Conservation (phyloP, 768 basidiomycete species). For the Paxillus involutus region DNA sequence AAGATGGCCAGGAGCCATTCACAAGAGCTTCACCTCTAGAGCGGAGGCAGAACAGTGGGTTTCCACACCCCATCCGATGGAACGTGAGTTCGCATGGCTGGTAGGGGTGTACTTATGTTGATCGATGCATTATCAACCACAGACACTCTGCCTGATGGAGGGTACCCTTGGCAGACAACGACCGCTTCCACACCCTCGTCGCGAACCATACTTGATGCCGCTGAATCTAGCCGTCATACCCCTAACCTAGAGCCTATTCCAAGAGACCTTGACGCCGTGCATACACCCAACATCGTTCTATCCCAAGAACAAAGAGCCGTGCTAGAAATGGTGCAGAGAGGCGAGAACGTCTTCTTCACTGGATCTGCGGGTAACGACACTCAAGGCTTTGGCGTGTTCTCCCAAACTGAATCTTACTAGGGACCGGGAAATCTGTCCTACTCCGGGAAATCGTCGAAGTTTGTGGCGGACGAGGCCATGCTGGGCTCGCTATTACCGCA, state of each 20-base stretch:
- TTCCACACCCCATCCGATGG: constrained; percentile 2
- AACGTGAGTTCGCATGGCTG: constrained; percentile 17
- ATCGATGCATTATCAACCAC: not conserved
- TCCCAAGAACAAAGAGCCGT: constrained; percentile 55
- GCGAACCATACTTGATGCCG: not conserved
- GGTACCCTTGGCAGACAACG: not conserved
- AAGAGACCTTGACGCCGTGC: not conserved
- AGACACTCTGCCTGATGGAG: constrained; percentile 3
- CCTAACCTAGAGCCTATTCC: not conserved
- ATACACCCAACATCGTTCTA: constrained; percentile 32
- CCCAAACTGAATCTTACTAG: constrained; percentile 29
- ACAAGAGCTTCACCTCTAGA: constrained; percentile 50
- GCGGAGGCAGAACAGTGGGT: constrained; percentile 54
- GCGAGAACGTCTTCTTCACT: constrained; percentile 79
- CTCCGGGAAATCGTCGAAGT: constrained; percentile 69
- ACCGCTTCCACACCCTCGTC: not conserved
- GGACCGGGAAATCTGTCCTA: constrained; percentile 84
- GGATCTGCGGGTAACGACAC: constrained; percentile 64
- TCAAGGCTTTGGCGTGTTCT: not conserved
- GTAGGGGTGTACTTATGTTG: not conserved
- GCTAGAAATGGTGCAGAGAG: constrained; percentile 51
- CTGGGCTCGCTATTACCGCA: constrained; percentile 70
- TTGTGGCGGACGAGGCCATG: constrained; percentile 36
- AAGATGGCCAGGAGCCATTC: constrained; percentile 50
- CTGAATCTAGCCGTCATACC: constrained; percentile 1